Conservation (phyloP, 2,329 filamentous ascomycete genomes). For the Xylariaceae sp. region DNA sequence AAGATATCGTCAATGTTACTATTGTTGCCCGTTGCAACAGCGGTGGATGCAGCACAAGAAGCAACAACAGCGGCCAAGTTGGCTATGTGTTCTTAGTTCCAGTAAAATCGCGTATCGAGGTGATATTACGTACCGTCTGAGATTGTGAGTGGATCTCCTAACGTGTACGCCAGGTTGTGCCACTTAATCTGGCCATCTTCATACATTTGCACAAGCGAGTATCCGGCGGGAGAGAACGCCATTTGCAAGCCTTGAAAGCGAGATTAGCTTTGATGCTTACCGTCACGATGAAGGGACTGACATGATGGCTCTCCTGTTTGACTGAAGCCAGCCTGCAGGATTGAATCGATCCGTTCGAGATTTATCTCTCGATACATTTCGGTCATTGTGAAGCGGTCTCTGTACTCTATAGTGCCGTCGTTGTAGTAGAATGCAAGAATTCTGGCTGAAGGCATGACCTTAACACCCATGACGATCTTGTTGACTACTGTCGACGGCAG, state of each 20-base stretch:
- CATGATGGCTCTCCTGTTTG: constrained; percentile 66
- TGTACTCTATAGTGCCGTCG: constrained; percentile 78
- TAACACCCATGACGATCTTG: constrained; percentile 68
- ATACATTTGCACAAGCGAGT: constrained; percentile 56
- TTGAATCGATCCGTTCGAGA: constrained; percentile 62
- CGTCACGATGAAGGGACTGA: constrained; percentile 35
- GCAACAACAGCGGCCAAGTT: constrained; percentile 59
- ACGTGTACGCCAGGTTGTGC: constrained; percentile 52
- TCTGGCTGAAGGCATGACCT: constrained; percentile 67
- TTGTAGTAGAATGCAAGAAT: constrained; percentile 71
- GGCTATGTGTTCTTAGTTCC: constrained; percentile 34
- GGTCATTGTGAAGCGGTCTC: constrained; percentile 71
- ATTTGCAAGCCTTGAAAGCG: constrained; percentile 50
- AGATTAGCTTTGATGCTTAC: constrained; percentile 5
- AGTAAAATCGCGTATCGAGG: neutral
- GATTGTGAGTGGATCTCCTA: constrained; percentile 47
- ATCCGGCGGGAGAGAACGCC: constrained; percentile 60
- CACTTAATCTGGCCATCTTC: constrained; percentile 60
- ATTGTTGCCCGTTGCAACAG: constrained; percentile 44
- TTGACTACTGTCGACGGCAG: constrained; percentile 66
- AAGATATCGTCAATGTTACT: constrained; percentile 69
- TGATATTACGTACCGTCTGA: constrained; percentile 42
- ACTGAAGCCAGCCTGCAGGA: constrained; percentile 75
- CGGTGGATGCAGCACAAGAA: constrained; percentile 54
- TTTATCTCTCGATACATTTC: constrained; percentile 64